Conservation (phyloP, 345 rosid species). For the Eutrema japonicum region DNA sequence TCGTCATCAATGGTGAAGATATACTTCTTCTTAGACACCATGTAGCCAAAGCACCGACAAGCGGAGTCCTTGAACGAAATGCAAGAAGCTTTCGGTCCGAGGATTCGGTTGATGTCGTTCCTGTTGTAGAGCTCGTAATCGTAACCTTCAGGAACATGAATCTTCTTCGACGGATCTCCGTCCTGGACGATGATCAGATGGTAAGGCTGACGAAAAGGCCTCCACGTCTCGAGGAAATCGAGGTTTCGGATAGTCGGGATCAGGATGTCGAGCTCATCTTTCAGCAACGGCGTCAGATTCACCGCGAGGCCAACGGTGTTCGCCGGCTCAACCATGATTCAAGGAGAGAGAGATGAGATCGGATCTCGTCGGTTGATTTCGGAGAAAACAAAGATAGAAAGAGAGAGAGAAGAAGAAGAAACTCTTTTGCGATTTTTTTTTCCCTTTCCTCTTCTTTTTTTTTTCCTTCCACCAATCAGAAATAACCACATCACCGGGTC, state of each 20-base stretch:
- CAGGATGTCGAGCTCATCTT: constrained; percentile 52
- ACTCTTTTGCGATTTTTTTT: no score
- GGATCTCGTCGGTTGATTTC: constrained; percentile 18
- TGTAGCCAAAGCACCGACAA: constrained; percentile 95
- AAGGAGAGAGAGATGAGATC: constrained; percentile 10
- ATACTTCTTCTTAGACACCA: no score
- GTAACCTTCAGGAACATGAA: constrained; percentile 84
- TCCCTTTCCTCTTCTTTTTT: no score
- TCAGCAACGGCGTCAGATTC: constrained; percentile 54
- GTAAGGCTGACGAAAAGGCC: no score
- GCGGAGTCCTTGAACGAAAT: constrained; percentile 98
- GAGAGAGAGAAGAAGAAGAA: no score
- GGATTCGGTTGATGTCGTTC: constrained; percentile 80
- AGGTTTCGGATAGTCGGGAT: no score
- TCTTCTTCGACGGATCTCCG: constrained; percentile 74
- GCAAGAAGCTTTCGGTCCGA: constrained; percentile 94
- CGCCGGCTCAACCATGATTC: constrained; percentile 62
- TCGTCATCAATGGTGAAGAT: constrained; percentile 97
- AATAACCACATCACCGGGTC: no score
- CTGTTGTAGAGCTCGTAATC: constrained; percentile 93
- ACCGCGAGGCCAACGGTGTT: constrained; percentile 47
- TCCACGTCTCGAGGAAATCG: no score
- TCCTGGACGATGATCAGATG: no score
- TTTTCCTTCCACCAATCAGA: no score
- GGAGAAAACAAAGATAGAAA: no score